Conservation (phyloP, 2,329 filamentous ascomycete genomes). For the Phialophora macrospora region DNA sequence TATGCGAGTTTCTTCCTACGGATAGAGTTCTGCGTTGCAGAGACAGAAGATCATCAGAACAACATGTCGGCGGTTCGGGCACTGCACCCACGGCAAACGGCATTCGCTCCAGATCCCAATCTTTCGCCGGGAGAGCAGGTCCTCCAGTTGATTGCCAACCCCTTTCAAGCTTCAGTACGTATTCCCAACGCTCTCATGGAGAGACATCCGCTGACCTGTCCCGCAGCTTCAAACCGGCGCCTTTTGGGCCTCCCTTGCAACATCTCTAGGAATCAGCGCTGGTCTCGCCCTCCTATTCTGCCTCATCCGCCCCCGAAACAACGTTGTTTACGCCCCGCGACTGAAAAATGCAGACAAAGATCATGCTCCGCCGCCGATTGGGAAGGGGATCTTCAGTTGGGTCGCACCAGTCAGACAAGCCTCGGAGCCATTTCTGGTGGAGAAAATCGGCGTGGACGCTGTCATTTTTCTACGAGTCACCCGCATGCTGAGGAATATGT, state of each 20-base stretch:
- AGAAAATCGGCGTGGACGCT: constrained; percentile 88
- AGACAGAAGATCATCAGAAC: constrained; percentile 9
- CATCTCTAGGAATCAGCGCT: constrained; percentile 75
- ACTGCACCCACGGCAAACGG: constrained; percentile 28
- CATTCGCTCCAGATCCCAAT: constrained; percentile 19
- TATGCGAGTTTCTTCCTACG: not conserved
- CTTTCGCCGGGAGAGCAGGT: constrained; percentile 45
- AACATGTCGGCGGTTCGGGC: constrained; percentile 29
- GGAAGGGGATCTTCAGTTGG: constrained; percentile 89
- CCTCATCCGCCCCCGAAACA: constrained; percentile 86
- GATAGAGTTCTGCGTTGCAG: constrained; percentile 14
- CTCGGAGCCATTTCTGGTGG: constrained; percentile 75
- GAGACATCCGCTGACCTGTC: constrained; percentile 21
- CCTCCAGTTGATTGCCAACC: constrained; percentile 51
- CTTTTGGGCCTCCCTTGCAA: constrained; percentile 77
- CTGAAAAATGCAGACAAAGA: constrained; percentile 89
- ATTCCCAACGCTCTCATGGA: not conserved
- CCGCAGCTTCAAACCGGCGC: constrained; percentile 63
- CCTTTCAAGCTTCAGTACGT: constrained; percentile 52
- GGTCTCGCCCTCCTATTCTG: constrained; percentile 82
- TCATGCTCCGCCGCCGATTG: constrained; percentile 84
- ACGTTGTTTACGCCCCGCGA: constrained; percentile 90
- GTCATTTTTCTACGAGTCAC: constrained; percentile 87
- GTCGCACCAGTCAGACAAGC: constrained; percentile 76
- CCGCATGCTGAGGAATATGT: constrained; percentile 91